These are phyloP conservation scores for Fraxinus nigra DNA, from an alignment of 305 asterid genomes.

Conservation along the genomic window DNA sequence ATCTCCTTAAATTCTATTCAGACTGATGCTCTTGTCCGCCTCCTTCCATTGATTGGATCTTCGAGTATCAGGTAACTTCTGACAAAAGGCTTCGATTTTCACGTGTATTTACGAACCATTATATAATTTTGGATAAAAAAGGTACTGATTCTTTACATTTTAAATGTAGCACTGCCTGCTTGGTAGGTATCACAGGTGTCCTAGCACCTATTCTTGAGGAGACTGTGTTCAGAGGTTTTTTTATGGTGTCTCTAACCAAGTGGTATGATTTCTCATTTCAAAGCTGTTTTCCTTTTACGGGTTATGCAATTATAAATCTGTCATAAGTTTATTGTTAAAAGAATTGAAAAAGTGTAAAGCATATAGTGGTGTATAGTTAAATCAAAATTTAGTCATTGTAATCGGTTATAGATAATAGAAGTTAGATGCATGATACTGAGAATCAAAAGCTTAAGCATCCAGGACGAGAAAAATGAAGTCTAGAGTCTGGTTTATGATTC, in stretches of 20 bases:
- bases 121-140: not conserved
- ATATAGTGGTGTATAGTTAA: not conserved
- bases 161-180: slow-evolving; percentile 71
- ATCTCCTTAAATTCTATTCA: slow-evolving; percentile 31
- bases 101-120: not conserved
- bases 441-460: not conserved
- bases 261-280: slow-evolving; percentile 46
- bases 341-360: not conserved
- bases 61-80: slow-evolving; percentile 68
- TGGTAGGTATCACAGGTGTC: slow-evolving; percentile 87
- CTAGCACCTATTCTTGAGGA: slow-evolving; percentile 98
- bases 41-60: slow-evolving; percentile 92
- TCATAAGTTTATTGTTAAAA: not conserved
- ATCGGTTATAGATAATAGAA: not conserved
- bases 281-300: not conserved
- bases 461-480: not conserved
- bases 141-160: slow-evolving; percentile 20
- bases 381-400: not conserved
- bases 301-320: slow-evolving; percentile 4
- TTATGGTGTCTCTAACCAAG: slow-evolving; percentile 88
- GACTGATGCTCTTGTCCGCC: slow-evolving; percentile 91
- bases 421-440: not conserved
- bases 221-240: slow-evolving; percentile 87
- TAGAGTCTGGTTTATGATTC: not conserved
- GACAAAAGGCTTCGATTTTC: slow-evolving; percentile 9